Evolutionary conservation across 495 filamentous ascomycete species (phyloP), one percentile per base, ranked within the genome.

Genomic region (Neurospora hispaniola): DNA sequence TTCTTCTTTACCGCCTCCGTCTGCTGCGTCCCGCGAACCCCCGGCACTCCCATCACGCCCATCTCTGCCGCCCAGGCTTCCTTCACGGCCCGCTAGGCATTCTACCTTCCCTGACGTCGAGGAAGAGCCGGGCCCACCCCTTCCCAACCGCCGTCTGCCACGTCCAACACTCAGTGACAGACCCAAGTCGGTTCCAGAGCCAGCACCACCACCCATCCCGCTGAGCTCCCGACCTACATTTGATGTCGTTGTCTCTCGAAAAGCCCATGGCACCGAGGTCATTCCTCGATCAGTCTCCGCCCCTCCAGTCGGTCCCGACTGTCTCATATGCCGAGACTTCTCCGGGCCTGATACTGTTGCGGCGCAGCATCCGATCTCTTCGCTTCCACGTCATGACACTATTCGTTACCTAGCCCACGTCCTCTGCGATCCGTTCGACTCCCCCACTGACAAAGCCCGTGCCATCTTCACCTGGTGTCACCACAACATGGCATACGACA

Each of bases 391-490:
- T 2, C 81, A 85, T 1, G 90, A 94, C 78, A 78, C 82, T n/a
- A 80, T 86, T 14, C 85, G 82, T 18, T 91, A 90, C 85, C 88
- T 99, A 16, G 93, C 94, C 0, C 82, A 87, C 46, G 88, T 91
- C 70, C 87, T 98, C 35, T 95, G 93, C 69, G 80, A 85, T 9
- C 93, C 93, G 2, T 98, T 98, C 79, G 81, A 88, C 7, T 96
- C 92, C 3, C 75, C 80, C 0, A 97, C 94, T 3, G 96, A 98
- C 79, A 97, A 97, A 81, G 94, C 96, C 12, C 88, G 96, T 18
- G 91, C 86, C 10, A 91, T 99, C 73, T 99, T 99, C 80, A 92
- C 93, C 9, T 99, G 94, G 96, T 86, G 93, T 68, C 96, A 98
- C 80, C 91, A 99, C 81, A 98, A 98, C 77, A 89, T 99, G 73